Evolutionary conservation across 2,329 filamentous ascomycete species (phyloP), one percentile per base, ranked within the genome.

Genomic region (Trichophyton mentagrophytes): DNA sequence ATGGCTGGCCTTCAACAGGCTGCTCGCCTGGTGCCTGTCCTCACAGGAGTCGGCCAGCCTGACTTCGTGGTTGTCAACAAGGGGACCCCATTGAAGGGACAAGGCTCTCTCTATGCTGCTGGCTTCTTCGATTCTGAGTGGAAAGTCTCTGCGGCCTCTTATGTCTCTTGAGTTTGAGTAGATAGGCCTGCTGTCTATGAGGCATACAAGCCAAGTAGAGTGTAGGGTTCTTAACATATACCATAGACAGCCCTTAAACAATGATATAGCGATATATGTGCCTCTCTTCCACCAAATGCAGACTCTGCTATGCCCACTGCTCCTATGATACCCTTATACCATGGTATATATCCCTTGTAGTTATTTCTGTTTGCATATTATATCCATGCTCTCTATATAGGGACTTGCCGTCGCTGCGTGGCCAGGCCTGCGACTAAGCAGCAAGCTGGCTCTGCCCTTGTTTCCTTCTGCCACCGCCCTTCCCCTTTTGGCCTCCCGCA

Each of bases 31-130:
- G 73, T 82, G 25, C 82, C 82, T 0, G 78, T 79, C 65, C 68
- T 83, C 58, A 80, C 81, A 17, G 82, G 82, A 7, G 78, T 77
- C 57, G 80, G 81, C 0, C 79, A 82, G 65, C 81, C 82, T 11
- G 81, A 84, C 65, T 83, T 82, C 65, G 72, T 84, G 3, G 68
- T 84, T 1, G 65, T 80, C 30, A 73, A 77, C 49, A 66, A 71
- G 59, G 73, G 69, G 25, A 77, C 77, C 67, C 72, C 74, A 61
- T 81, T 77, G 77, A 77, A 76, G 64, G 81, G 81, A 0, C 69
- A 78, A 51, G 79, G 76, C 49, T 81, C 81, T 3, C 73, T 76
- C 3, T 67, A 80, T 61, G 80, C 80, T 2, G 73, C 82, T 70
- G 82, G 81, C 0, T 82, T 80, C 68, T 78, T 84, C 64, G 79